phyloP scores from a whole-genome alignment of 2,329 filamentous ascomycete genomes.

The Verticillium albo-atrum region DNA sequence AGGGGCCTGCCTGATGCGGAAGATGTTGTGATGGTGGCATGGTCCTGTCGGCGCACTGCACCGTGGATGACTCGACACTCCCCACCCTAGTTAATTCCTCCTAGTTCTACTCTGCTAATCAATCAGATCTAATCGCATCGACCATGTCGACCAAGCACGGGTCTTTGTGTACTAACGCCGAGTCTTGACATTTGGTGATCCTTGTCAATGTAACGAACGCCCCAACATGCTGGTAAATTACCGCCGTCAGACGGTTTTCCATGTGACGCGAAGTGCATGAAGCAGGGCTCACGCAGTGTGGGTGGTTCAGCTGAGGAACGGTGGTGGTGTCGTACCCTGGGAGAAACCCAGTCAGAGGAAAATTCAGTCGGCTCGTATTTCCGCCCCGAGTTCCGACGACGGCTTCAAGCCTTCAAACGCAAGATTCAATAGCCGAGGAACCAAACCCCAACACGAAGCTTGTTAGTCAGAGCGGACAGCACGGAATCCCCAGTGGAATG shows the following conservation, averaged over 20 bases:
- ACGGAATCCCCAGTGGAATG: neutral
- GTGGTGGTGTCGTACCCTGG: neutral
- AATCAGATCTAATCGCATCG: neutral
- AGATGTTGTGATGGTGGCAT: neutral
- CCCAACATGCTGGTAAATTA: neutral
- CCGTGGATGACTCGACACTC: too few relatives aligned
- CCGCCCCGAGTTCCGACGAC: neutral
- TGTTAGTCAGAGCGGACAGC: neutral
- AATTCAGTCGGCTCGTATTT: neutral
- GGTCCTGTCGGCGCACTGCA: neutral
- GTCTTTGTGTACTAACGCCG: neutral
- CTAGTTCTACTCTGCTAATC: neutral
- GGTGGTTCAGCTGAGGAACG: neutral
- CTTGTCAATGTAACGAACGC: neutral
- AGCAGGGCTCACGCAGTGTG: neutral
- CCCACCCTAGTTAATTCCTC: neutral
- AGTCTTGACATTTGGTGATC: neutral
- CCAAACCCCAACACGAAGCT: neutral
- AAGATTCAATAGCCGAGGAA: neutral
- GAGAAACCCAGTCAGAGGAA: neutral
- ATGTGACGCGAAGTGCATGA: neutral
- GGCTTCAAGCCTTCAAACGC: neutral
- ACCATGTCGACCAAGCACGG: neutral
- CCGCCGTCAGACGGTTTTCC: neutral
- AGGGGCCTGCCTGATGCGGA: neutral